Evolutionary conservation across 352 stramenopile genomes (phyloP).

Genomic region (Blastocystis sp.): DNA sequence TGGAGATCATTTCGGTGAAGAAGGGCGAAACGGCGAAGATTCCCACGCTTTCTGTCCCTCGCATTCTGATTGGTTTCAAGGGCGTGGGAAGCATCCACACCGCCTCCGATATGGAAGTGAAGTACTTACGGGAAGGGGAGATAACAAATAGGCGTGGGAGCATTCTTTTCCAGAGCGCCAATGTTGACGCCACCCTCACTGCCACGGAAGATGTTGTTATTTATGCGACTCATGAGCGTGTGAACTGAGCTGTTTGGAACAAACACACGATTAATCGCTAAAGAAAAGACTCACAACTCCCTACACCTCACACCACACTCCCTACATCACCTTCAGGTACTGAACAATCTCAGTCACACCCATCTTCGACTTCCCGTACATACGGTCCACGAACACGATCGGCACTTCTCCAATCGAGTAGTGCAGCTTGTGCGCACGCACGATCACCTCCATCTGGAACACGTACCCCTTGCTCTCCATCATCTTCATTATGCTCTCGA

Average conservation of each 20-base stretch:
- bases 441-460: constrained; percentile 98
- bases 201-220: constrained; percentile 37
- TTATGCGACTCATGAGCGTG: constrained; percentile 57
- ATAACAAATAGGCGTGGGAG: constrained; percentile 12
- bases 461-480: constrained; percentile 87
- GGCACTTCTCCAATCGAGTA: constrained; percentile 90
- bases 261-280: not conserved
- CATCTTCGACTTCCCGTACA: constrained; percentile 97
- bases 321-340: constrained; percentile 90
- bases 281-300: constrained; percentile 53
- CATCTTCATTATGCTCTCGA: constrained; percentile 88
- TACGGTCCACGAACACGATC: constrained; percentile 96
- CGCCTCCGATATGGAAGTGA: not conserved
- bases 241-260: not conserved
- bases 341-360: constrained; percentile 91
- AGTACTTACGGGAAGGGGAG: not conserved
- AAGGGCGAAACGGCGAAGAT: constrained; percentile 31
- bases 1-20: constrained; percentile 47
- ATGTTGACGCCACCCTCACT: not conserved
- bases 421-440: constrained; percentile 84
- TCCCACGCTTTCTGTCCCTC: constrained; percentile 17
- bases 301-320: constrained; percentile 86
- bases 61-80: constrained; percentile 37
- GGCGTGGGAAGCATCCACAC: not conserved
- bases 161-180: constrained; percentile 60